Evolutionary conservation across 352 stramenopile species (phyloP).

Genomic region (Phytophthora sojae): DNA sequence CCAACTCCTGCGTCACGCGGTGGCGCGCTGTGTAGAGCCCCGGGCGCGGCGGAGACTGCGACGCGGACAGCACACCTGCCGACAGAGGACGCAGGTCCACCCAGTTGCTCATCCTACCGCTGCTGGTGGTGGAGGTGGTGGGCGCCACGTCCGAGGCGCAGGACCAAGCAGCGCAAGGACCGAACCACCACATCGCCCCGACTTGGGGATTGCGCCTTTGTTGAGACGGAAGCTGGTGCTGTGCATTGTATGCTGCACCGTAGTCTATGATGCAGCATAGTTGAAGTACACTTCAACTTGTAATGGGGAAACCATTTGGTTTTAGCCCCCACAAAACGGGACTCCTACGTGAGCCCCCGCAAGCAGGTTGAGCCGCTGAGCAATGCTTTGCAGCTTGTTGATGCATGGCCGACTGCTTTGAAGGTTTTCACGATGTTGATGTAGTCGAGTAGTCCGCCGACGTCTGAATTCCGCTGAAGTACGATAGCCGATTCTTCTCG

Average conservation of each 20-base stretch:
- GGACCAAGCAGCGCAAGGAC: constrained; percentile 55
- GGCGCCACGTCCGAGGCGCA: constrained; percentile 53
- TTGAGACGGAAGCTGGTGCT: not conserved
- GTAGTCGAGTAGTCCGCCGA: no score
- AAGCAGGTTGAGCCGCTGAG: no score
- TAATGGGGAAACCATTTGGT: no score
- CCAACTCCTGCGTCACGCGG: constrained; percentile 65
- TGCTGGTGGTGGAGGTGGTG: not conserved
- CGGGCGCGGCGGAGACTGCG: constrained; percentile 24
- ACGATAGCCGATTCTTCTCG: not conserved
- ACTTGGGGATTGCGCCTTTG: not conserved
- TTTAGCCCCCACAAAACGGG: no score
- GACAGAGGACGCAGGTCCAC: constrained; percentile 58
- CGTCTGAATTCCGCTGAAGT: not conserved
- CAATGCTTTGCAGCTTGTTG: no score
- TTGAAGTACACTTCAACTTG: not conserved
- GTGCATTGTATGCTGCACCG: not conserved
- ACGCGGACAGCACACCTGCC: constrained; percentile 19
- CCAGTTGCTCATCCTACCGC: constrained; percentile 39
- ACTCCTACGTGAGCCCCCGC: no score
- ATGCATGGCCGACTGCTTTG: no score
- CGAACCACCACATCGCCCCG: constrained; percentile 69
- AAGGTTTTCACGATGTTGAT: no score
- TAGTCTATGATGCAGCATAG: not conserved
- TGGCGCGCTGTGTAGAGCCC: constrained; percentile 74